Percentiles rank a stretch among this genome's conserved stretches.
These are phyloP conservation scores for Diaporthe sp. DNA, from an alignment of 2,329 filamentous ascomycete species.

Conservation along the genomic window DNA sequence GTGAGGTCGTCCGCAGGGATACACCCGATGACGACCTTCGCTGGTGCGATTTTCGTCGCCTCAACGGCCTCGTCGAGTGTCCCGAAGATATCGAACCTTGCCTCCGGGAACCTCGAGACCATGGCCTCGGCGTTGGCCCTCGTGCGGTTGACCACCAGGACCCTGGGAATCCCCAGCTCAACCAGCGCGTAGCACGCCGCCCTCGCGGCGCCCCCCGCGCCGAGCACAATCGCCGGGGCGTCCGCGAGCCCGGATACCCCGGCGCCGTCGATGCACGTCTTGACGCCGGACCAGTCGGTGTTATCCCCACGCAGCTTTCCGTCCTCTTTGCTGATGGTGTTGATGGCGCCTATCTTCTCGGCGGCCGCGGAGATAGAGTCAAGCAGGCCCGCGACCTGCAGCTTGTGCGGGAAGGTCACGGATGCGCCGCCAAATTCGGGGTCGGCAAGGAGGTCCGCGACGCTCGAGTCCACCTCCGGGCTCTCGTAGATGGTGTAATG, in stretches of 20 bases:
- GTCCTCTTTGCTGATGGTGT: constrained; percentile 3
- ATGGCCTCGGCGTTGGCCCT: constrained; percentile 17
- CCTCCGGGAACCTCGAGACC: constrained; percentile 3
- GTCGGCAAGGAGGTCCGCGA: background rate
- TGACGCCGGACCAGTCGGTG: constrained; percentile 13
- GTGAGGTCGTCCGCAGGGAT: constrained; percentile 15
- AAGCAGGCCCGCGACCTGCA: constrained; percentile 7
- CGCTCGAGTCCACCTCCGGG: constrained; percentile 2
- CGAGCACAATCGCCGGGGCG: background rate
- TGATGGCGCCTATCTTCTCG: constrained; percentile 10
- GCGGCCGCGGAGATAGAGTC: background rate
- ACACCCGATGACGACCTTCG: constrained; percentile 8
- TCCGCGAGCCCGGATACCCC: background rate
- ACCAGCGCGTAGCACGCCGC: constrained; percentile 12
- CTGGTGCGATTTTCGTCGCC: background rate
- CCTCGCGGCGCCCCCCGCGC: constrained; percentile 9
- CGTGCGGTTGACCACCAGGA: constrained; percentile 12
- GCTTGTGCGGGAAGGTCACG: constrained; percentile 19
- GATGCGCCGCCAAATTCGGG: constrained; percentile 10
- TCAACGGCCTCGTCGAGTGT: background rate
- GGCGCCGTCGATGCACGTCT: constrained; percentile 4
- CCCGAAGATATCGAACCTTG: background rate
- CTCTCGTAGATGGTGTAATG: constrained; percentile 7
- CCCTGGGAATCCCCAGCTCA: background rate
- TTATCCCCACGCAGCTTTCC: background rate